A percentile compares a stretch with the other conserved stretches of the same genome.
These are phyloP conservation scores for Venturia asperata DNA, from an alignment of 2,329 filamentous ascomycete genomes.

Conservation along the genomic window DNA sequence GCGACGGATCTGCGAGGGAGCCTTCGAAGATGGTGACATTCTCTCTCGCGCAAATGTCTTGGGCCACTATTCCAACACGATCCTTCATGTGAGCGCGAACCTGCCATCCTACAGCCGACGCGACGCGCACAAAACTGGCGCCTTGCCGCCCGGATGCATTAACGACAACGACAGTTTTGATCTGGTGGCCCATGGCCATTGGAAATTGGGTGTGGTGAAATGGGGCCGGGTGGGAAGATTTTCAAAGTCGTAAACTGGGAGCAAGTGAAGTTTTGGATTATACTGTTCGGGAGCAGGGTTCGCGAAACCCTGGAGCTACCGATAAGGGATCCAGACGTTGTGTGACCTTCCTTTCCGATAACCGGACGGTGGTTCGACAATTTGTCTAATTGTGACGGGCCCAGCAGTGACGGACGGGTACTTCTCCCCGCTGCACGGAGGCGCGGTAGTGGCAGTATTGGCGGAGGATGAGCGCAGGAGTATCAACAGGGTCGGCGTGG, in stretches of 20 bases:
- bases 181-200: slow-evolving; percentile 15
- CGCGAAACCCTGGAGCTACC: neutral
- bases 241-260: neutral
- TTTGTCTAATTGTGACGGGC: neutral
- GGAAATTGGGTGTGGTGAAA: neutral
- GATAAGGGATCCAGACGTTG: neutral
- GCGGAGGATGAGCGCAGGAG: neutral
- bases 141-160: slow-evolving; percentile 95
- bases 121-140: slow-evolving; percentile 88
- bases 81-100: slow-evolving; percentile 89
- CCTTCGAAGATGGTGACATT: slow-evolving; percentile 70
- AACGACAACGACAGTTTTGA: slow-evolving; percentile 66
- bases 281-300: neutral
- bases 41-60: slow-evolving; percentile 73
- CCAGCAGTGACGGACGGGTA: neutral
- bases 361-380: neutral
- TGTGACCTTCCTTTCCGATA: slow-evolving; percentile 4
- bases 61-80: slow-evolving; percentile 77
- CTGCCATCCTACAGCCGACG: slow-evolving; percentile 85
- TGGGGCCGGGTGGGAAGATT: neutral
- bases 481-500: slow-evolving; percentile 2
- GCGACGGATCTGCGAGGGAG: slow-evolving; percentile 61
- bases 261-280: slow-evolving; percentile 1
- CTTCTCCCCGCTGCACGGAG: neutral
- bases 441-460: neutral